Evolutionary conservation across 495 filamentous ascomycete genomes (phyloP), one percentile per base, ranked within the genome.

Genomic region (Parachaetomium inaequale): DNA sequence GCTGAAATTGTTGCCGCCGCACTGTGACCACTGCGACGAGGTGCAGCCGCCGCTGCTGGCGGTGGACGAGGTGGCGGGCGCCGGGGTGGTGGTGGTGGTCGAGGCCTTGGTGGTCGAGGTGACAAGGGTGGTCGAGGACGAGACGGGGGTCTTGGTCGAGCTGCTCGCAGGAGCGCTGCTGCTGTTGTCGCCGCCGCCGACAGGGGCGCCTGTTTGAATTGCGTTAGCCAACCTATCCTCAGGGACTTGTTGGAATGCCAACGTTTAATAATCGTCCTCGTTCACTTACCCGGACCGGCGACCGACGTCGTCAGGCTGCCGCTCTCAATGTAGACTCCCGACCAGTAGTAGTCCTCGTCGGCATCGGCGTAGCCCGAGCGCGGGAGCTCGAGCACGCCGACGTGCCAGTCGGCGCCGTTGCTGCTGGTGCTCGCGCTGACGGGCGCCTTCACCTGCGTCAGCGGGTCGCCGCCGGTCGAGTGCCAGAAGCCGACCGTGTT

Each of bases 361-460:
- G 70, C 70, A 51, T 85, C 83, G 15, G 80, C 68, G 51, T 78
- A 79, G 8, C 83, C 83, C 12, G 75, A 75, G 58, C 85, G 81
- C 12, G 87, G 84, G 55, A 91, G 79, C 64, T 88, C 81, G 31
- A 91, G 78, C 46, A 90, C 81, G 53, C 89, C 89, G 3, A 92
- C 74, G 72, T 92, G 88, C 88, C 87, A 92, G 70, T 91, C 88
- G 10, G 80, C 82, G 59, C 86, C 88, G 72, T 90, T 89, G 32
- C 84, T 88, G 43, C 80, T 86, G 15, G 86, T 81, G 50, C 79
- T 83, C 2, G 82, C 80, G 58, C 69, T 74, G 34, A 87, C 80
- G 0, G 85, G 82, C 4, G 80, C 75, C 3, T 85, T 82, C 1
- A 79, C 81, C 61, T 79, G 79, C 36, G 69, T 79, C 31, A 91